Conservation (phyloP, 2,329 filamentous ascomycete species). For the Emericellopsis cladophorae region DNA sequence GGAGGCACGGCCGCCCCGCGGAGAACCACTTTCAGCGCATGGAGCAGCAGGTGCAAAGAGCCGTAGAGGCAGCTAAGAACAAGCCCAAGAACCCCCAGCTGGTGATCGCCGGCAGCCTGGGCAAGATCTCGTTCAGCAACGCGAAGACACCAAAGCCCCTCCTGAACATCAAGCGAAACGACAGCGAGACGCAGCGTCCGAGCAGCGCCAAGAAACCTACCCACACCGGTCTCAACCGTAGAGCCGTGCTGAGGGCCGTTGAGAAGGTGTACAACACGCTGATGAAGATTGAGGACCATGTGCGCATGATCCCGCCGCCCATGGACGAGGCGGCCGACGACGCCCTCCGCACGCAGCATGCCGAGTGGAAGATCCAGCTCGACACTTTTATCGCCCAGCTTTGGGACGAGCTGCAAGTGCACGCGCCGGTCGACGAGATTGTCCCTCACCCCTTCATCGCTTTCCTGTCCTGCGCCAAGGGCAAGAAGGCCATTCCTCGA, state of each 20-base stretch:
- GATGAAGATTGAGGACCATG: conserved; percentile 91
- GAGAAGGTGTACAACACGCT: conserved; percentile 78
- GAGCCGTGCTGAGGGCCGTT: conserved; percentile 72
- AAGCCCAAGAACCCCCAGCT: conserved; percentile 97
- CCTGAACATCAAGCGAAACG: conserved; percentile 85
- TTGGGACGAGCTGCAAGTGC: conserved; percentile 81
- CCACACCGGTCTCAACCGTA: conserved; percentile 53
- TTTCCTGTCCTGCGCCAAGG: conserved; percentile 87
- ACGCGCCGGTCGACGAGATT: conserved; percentile 73
- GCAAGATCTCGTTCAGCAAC: conserved; percentile 98
- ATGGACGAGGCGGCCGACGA: conserved; percentile 45
- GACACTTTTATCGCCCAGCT: conserved; percentile 65
- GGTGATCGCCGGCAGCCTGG: conserved; percentile 88
- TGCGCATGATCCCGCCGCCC: conserved; percentile 59
- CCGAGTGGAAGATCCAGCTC: conserved; percentile 53
- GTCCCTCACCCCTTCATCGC: conserved; percentile 88
- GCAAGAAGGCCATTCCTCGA: conserved; percentile 89
- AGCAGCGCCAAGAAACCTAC: conserved; percentile 30
- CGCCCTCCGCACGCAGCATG: conserved; percentile 59
- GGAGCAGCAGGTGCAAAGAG: conserved; percentile 97
- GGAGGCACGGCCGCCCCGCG: conserved; percentile 67
- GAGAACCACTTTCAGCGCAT: conserved; percentile 98
- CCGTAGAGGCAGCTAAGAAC: conserved; percentile 92
- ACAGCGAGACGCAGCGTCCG: conserved; percentile 47
- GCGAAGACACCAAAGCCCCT: conserved; percentile 93